Percentiles rank a stretch among this genome's conserved stretches.
These are phyloP conservation scores for Phytophthora pseudosyringae DNA, from an alignment of 352 stramenopile species.

Conservation along the genomic window DNA sequence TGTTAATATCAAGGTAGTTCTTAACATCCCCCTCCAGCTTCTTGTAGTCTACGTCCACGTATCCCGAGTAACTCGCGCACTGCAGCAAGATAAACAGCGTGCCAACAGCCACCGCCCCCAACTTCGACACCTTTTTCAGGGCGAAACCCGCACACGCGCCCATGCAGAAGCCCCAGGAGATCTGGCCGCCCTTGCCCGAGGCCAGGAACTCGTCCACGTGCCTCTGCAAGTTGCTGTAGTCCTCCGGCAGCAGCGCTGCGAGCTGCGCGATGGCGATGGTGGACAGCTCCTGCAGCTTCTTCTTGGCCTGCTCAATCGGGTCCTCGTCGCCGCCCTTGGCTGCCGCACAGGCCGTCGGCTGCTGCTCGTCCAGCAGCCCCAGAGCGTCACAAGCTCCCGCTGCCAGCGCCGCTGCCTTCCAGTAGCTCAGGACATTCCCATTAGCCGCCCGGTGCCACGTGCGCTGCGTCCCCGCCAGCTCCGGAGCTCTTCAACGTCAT, in stretches of 20 bases:
- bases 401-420: conserved; percentile 30
- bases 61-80: conserved; percentile 88
- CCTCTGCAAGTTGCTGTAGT: conserved; percentile 54
- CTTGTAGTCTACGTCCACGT: conserved; percentile 93
- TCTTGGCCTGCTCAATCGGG: conserved; percentile 62
- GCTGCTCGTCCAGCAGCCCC: conserved; percentile 17
- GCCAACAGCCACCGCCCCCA: conserved; percentile 85
- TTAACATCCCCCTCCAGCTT: conserved; percentile 87
- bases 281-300: conserved; percentile 58
- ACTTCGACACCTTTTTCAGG: conserved; percentile 92
- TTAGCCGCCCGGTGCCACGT: conserved; percentile 16
- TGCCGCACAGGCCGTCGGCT: conserved; percentile 28
- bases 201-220: conserved; percentile 66
- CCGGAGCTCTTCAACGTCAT: conserved; percentile 13
- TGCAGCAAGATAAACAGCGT: conserved; percentile 90
- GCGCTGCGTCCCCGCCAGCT: conserved; percentile 6
- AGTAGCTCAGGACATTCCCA: conserved; percentile 31
- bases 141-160: conserved; percentile 91
- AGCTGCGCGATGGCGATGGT: conserved; percentile 45
- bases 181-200: conserved; percentile 73
- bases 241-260: conserved; percentile 46
- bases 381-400: conserved; percentile 16
- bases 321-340: conserved; percentile 41
- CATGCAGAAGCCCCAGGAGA: conserved; percentile 92
- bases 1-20: conserved; percentile 78